Conservation (phyloP, 495 filamentous ascomycete genomes). For the Neurospora sp. region DNA sequence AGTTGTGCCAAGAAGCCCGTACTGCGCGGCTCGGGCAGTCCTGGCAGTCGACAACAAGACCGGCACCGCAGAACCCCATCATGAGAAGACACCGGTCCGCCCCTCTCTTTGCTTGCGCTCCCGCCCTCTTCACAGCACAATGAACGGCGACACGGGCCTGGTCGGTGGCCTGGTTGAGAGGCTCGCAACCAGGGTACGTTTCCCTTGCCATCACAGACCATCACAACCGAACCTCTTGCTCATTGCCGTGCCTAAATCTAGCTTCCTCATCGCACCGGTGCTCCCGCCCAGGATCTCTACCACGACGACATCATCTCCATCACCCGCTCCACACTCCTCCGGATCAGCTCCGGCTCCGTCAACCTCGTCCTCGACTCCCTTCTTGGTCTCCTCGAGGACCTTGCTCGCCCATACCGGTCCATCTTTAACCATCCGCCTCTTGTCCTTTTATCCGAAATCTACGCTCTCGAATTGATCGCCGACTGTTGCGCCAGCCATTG, state of each 20-base stretch:
- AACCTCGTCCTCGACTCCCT: conserved; percentile 46
- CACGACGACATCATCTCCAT: conserved; percentile 52
- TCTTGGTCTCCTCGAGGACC: conserved; percentile 39
- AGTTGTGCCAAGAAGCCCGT: neutral
- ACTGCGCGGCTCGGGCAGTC: neutral
- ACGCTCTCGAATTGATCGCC: conserved; percentile 49
- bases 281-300: conserved; percentile 43
- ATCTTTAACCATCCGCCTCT: conserved; percentile 39
- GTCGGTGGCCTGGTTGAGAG: conserved; percentile 56
- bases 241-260: conserved; percentile 13
- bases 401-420: conserved; percentile 36
- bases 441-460: conserved; percentile 49
- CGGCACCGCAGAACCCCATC: conserved; percentile 10
- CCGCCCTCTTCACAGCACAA: conserved; percentile 25
- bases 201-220: neutral
- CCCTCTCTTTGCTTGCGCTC: neutral
- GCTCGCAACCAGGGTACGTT: conserved; percentile 49
- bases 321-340: conserved; percentile 50
- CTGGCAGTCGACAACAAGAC: neutral
- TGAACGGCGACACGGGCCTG: conserved; percentile 54
- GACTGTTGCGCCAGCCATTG: conserved; percentile 54
- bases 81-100: conserved; percentile 20
- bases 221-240: neutral
- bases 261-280: conserved; percentile 57
- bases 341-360: conserved; percentile 45